Evolutionary conservation across 768 basidiomycete species (phyloP), one percentile per base, ranked within the genome.

Genomic region (Trametes cingulata): DNA sequence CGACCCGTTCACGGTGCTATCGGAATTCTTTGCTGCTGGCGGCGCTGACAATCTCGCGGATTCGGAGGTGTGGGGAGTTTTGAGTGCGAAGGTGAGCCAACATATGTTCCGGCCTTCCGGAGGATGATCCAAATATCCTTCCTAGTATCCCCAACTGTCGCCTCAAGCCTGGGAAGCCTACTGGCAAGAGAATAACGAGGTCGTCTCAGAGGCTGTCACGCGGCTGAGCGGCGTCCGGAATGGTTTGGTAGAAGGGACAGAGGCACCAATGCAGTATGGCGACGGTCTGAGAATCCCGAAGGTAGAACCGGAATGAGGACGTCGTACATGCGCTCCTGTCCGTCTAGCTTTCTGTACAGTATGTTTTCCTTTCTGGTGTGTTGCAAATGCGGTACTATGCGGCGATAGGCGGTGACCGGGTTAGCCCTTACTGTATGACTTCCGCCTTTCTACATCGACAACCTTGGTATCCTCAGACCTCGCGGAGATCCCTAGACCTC

Each of bases 1-100:
- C n/a, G 73, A 81, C 17, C 29, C 48, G 1, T 42, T 54, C 29
- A 19, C 41, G 2, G 67, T 73, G 3, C 76, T 90, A 37, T 77
- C 81, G 7, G 69, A 71, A 10, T 89, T 86, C 65, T 85, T 89
- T 64, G 81, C 80, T 12, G 76, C 73, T 4, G 77, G 78, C 12
- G 81, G 79, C 40, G 80, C 80, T 12, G 78, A 82, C 4, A 78
- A 80, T 1, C 74, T 77, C 8, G 69, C 73, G 4, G 79, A 80
- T n/a, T 74, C 74, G 22, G 73, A 77, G n/a, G 73, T 85, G 35
- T 90, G 85, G 84, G 74, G 71, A 47, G 74, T 70, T 41, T 69
- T 90, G 43, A 74, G 75, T 41, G 67, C 70, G 52, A 71, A 80
- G 74, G 88, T 85, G 61, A 14, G 49, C 10, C 12, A 5, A 13